Evolutionary conservation across 139 green algal species (phyloP).

Genomic region (Nannochloris sp.): DNA sequence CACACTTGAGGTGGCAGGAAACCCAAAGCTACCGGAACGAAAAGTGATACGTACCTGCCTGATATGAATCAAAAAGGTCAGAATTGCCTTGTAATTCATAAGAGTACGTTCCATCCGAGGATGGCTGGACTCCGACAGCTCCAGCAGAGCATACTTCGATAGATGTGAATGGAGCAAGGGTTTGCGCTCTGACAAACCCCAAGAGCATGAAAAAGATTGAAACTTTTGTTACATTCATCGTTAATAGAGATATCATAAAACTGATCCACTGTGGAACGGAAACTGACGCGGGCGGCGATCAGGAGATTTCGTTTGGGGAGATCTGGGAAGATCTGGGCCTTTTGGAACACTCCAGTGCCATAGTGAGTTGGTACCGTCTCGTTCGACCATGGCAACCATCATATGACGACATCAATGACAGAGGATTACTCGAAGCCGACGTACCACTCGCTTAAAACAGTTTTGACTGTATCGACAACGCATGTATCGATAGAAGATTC

Average conservation of each 20-base stretch:
- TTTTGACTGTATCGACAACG: neutral
- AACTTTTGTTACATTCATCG: too few species aligned
- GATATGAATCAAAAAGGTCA: neutral
- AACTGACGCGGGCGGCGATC: too few species aligned
- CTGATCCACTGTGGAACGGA: too few species aligned
- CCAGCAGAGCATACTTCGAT: neutral
- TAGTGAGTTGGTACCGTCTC: too few species aligned
- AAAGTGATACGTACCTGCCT: too few species aligned
- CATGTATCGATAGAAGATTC: neutral
- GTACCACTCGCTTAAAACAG: neutral
- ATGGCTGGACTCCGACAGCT: neutral
- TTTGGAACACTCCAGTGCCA: too few species aligned
- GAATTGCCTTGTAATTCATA: neutral
- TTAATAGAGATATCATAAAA: too few species aligned
- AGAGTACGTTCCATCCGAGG: neutral
- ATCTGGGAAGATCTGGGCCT: too few species aligned
- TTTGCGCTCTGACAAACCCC: neutral
- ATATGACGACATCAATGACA: neutral
- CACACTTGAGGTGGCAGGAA: too few species aligned
- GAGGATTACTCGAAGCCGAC: neutral
- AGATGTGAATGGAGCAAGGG: slow-evolving; percentile 2
- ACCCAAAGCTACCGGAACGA: too few species aligned
- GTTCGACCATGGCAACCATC: neutral
- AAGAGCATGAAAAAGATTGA: too few species aligned
- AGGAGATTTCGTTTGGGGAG: too few species aligned